Base-by-base conservation (phyloP, 257 asterid species). In the Scutellaria minor region DNA sequence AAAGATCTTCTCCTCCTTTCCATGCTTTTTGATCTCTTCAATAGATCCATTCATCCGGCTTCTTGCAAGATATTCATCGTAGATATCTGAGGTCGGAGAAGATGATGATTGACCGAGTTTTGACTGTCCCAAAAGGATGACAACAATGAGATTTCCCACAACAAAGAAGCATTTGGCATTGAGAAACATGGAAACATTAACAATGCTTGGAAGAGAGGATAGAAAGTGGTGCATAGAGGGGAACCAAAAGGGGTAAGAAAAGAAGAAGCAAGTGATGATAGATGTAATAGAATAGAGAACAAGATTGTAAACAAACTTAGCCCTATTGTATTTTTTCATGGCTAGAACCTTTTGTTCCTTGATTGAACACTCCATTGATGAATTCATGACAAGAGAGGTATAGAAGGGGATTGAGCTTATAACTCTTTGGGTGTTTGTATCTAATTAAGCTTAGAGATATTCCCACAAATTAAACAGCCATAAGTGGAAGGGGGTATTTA, bases 231-330 rank as follows among this genome's bases (percentile, higher is more conserved):
- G n/a, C 14, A 75, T 31, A 50, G 77, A 77, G 14, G 83, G 84
- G 55, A 79, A 59, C 77, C 83, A 84, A 42, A 79, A 70, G 46
- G 84, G 74, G 41, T 76, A 71, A 55, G 80, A 57, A 39, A 84
- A 79, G 76, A 84, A 76, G 64, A 84, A 74, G 69, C 77, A 84
- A 63, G 86, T 84, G 75, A 84, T 72, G 44, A 84, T 54, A 47
- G 80, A 83, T 42, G 95, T 74, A 27, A 88, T 88, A 4, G 88
- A 75, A 84, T 86, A 88, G 58, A 86, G 87, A 13, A 75, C 55
- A 24, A 88, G 22, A 51, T 79, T 81, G 76, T 74, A 88, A 3
- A 81, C 48, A 74, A 88, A 57, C 35, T 71, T 71, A 76, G 80
- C 81, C 77, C 74, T 88, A 66, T 72, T 84, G 81, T 77, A 62